phyloP scores from a whole-genome alignment of 2,329 filamentous ascomycete genomes.

The Orbilia oligospora region DNA sequence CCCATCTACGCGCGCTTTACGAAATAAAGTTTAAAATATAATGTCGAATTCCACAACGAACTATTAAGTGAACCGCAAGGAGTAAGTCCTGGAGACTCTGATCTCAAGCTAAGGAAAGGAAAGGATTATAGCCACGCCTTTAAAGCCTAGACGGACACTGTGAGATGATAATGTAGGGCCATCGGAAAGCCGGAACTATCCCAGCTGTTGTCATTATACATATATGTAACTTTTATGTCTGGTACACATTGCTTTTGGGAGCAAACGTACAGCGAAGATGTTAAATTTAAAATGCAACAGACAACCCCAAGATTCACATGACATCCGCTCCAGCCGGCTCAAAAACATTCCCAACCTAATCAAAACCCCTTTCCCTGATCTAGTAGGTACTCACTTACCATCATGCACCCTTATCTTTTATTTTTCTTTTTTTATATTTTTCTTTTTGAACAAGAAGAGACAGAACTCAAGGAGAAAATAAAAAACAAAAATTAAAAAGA shows the following conservation, averaged over 20 bases:
- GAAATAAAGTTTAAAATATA: conserved; percentile 11
- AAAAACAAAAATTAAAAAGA: no score
- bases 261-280: conserved; percentile 4
- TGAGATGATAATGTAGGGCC: conserved; percentile 14
- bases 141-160: conserved; percentile 13
- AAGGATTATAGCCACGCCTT: conserved; percentile 13
- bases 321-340: conserved; percentile 4
- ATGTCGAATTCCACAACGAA: conserved; percentile 7
- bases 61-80: conserved; percentile 1
- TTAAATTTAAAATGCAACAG: no score
- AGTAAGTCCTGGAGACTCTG: conserved; percentile 10
- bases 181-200: conserved; percentile 11
- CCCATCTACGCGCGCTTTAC: conserved; percentile 17
- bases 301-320: no score
- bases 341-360: conserved; percentile 13
- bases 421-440: conserved; percentile 15
- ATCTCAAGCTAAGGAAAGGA: conserved; percentile 12
- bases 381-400: conserved; percentile 8
- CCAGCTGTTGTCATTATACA: conserved; percentile 2
- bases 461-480: no score
- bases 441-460: conserved; percentile 7
- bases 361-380: conserved; percentile 9
- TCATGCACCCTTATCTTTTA: conserved; percentile 11
- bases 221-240: conserved; percentile 12
- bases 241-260: conserved; percentile 10